Evolutionary conservation across 2,329 filamentous ascomycete species (phyloP), one percentile per base, ranked within the genome.

Genomic region (Fusarium pseudograminearum): DNA sequence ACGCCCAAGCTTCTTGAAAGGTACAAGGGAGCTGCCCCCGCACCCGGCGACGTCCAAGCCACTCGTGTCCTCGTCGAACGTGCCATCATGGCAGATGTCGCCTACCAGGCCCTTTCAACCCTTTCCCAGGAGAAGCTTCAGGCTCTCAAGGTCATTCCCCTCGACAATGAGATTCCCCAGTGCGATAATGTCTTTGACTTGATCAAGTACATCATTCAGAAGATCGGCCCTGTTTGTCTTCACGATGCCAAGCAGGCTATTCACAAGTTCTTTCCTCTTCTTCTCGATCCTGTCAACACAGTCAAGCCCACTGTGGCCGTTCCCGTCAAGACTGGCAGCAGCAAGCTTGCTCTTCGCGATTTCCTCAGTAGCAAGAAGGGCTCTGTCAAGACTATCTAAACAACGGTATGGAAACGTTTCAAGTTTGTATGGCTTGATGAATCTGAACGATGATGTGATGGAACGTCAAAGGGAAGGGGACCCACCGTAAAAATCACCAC

Each of bases 71-170:
- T 71, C 6, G 40, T 72, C n/a, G 47, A 65, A 7, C 69, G 65
- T 2, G 60, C 68, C 2, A 46, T 73, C 26, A 61, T 71, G 48
- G 68, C 66, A 7, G 65, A 71, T 44, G 58, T 55, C 10, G 70
- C 68, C 9, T 57, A 61, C 10, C 68, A 72, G 26, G 57, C 51
- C 2, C n/a, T 72, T 16, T 42, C 44, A n/a, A 44, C 26, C 9
- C 45, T 71, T 31, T 31, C 62, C 1, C 16, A 48, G 8, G 20
- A 59, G 5, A 67, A 67, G 26, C 47, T 72, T 2, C 20, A 55
- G 2, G 20, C 8, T 24, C 20, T 71, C 0, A 65, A 56, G 20
- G 24, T 69, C 11, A 45, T 69, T 8, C 57, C 60, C 11, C 41
- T 62, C 7, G 38, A 60, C 12, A 9, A 16, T 2, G 41, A 41